These are phyloP conservation scores for Schizophyllum amplum DNA, from an alignment of 1,284 basidiomycete genomes.

Conservation along the genomic window DNA sequence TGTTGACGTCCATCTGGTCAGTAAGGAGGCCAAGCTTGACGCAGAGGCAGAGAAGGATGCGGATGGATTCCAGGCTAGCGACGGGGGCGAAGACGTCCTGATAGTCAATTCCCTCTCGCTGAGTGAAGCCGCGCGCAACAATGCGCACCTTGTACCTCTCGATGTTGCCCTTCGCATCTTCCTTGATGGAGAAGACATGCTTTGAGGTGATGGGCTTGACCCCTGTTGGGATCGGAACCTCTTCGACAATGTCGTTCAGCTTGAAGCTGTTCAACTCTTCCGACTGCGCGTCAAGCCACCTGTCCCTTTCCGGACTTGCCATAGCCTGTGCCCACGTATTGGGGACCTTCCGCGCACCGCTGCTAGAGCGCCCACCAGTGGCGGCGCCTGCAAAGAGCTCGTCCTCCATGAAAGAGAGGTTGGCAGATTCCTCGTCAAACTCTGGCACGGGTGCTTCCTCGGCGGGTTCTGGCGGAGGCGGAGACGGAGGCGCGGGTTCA, in stretches of 20 bases:
- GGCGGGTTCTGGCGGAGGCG: too few relatives aligned
- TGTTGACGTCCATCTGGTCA: conserved; percentile 25
- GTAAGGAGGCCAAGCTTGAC: conserved; percentile 21
- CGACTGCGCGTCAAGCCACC: too few relatives aligned
- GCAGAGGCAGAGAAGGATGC: conserved; percentile 24
- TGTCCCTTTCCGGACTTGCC: too few relatives aligned
- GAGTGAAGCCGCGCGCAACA: conserved; percentile 12
- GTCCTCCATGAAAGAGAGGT: too few relatives aligned
- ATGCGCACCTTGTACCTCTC: conserved; percentile 13
- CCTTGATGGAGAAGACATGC: conserved; percentile 2
- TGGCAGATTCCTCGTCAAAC: too few relatives aligned
- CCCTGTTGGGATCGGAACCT: conserved; percentile 12
- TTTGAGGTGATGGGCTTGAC: conserved; percentile 8
- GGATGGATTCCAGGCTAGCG: conserved; percentile 21
- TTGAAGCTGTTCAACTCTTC: conserved; percentile 5
- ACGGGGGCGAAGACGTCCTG: conserved; percentile 26
- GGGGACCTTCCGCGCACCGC: not conserved
- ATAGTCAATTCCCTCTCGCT: conserved; percentile 16
- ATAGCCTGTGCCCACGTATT: not conserved
- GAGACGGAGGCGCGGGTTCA: too few relatives aligned
- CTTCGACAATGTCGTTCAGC: conserved; percentile 14
- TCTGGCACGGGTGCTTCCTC: too few relatives aligned
- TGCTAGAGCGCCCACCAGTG: not conserved
- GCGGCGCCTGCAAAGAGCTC: not conserved
- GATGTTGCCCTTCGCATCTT: conserved; percentile 7